These are phyloP conservation scores for Diaporthe batatas DNA, from an alignment of 2,329 filamentous ascomycete genomes.

Conservation along the genomic window DNA sequence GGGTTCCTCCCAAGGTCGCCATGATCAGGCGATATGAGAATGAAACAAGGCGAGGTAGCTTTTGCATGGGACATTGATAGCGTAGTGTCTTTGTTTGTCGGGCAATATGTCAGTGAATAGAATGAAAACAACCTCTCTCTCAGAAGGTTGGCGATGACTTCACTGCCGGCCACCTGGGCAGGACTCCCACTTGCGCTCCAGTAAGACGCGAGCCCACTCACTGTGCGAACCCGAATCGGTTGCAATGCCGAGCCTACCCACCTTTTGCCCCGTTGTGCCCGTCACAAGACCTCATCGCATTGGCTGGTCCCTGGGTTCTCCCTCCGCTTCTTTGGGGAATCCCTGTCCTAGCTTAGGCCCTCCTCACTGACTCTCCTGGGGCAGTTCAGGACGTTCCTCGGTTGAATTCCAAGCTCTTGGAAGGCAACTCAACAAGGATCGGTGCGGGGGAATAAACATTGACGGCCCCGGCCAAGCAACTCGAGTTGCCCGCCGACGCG, in stretches of 20 bases:
- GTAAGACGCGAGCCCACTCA: slow-evolving; percentile 13
- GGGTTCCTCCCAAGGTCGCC: too few species aligned
- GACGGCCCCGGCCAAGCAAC: not conserved
- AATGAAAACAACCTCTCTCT: not conserved
- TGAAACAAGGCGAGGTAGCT: not conserved
- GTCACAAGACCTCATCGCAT: slow-evolving; percentile 8
- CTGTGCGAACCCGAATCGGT: slow-evolving; percentile 8
- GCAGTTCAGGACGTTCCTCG: not conserved
- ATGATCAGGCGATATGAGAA: not conserved
- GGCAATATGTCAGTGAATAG: not conserved
- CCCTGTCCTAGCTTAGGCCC: slow-evolving; percentile 15
- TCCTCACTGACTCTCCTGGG: too few species aligned
- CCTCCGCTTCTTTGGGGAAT: slow-evolving; percentile 24
- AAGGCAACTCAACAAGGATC: not conserved
- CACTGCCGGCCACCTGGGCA: not conserved
- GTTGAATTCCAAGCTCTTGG: not conserved
- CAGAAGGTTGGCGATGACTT: not conserved
- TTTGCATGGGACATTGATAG: not conserved
- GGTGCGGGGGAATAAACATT: slow-evolving; percentile 15
- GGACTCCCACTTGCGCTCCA: slow-evolving; percentile 16
- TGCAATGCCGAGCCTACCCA: slow-evolving; percentile 20
- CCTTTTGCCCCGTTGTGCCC: not conserved
- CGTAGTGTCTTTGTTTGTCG: not conserved
- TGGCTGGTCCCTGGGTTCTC: not conserved
- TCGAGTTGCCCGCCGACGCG: not conserved